These are phyloP conservation scores for Mrakia frigida DNA, from an alignment of 768 basidiomycete species.

Conservation along the genomic window DNA sequence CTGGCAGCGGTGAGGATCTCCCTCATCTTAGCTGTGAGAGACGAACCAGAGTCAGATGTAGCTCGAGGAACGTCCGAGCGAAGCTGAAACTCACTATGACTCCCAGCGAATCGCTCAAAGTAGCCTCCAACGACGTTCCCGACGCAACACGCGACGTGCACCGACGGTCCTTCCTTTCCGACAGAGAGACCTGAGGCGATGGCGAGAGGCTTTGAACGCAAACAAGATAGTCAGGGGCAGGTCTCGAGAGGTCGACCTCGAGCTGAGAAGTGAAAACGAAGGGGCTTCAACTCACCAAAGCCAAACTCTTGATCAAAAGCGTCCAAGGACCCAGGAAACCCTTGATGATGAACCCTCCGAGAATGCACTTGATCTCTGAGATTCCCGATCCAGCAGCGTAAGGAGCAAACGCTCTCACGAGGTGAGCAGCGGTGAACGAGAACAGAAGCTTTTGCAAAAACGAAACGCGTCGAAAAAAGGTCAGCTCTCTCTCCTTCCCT, in stretches of 20 bases:
- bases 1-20: constrained; percentile 92
- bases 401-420: constrained; percentile 81
- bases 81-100: constrained; percentile 60
- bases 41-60: constrained; percentile 20
- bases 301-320: constrained; percentile 87
- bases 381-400: constrained; percentile 98
- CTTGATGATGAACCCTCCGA: constrained; percentile 95
- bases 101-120: constrained; percentile 75
- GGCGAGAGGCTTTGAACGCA: constrained; percentile 67
- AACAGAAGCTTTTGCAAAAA: constrained; percentile 70
- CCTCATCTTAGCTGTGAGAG: constrained; percentile 52
- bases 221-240: no score
- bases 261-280: not conserved
- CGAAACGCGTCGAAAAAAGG: constrained; percentile 2
- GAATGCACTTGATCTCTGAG: constrained; percentile 96
- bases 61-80: constrained; percentile 43
- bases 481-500: constrained; percentile 12
- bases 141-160: constrained; percentile 92
- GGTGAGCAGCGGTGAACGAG: constrained; percentile 77
- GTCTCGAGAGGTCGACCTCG: no score
- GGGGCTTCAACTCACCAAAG: constrained; percentile 75
- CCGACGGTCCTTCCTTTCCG: constrained; percentile 96
- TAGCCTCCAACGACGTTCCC: constrained; percentile 82
- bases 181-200: constrained; percentile 96
- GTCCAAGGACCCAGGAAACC: constrained; percentile 87